phyloP scores from a whole-genome alignment of 768 basidiomycete species.

The Leccinum olivaceopallidum region DNA sequence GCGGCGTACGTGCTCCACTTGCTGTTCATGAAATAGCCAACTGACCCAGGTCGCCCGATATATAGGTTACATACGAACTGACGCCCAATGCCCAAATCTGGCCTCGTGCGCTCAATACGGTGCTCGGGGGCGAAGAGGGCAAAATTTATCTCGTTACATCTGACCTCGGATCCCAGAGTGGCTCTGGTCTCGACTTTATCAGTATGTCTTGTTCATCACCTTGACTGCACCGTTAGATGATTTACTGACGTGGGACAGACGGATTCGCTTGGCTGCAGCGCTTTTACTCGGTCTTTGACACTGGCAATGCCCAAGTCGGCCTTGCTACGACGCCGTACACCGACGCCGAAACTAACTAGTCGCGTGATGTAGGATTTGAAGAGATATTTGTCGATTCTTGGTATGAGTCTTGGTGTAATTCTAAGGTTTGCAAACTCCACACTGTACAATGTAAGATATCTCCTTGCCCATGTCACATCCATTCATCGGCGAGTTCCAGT shows the following conservation, averaged over 20 bases:
- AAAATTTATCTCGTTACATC: constrained; percentile 59
- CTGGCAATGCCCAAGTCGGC: constrained; percentile 26
- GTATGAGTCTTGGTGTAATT: no score
- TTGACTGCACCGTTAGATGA: background rate
- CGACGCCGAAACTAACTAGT: constrained; percentile 24
- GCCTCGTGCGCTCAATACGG: constrained; percentile 58
- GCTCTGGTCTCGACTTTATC: constrained; percentile 66
- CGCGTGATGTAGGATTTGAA: background rate
- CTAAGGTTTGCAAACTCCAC: no score
- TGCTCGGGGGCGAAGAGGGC: constrained; percentile 51
- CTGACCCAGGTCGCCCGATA: background rate
- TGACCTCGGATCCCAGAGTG: constrained; percentile 50
- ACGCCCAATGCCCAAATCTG: constrained; percentile 70
- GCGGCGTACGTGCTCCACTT: constrained; percentile 31
- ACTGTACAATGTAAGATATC: no score
- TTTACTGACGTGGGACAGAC: constrained; percentile 34
- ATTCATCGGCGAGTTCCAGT: background rate
- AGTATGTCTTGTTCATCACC: constrained; percentile 35
- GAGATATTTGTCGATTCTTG: background rate
- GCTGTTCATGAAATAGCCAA: background rate
- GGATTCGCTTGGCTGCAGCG: constrained; percentile 61
- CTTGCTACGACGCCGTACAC: constrained; percentile 42
- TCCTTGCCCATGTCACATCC: background rate
- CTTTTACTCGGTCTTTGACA: constrained; percentile 58
- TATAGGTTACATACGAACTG: constrained; percentile 51